phyloP scores from a whole-genome alignment of 83 land plant species.

The Isoetes engelmannii region DNA sequence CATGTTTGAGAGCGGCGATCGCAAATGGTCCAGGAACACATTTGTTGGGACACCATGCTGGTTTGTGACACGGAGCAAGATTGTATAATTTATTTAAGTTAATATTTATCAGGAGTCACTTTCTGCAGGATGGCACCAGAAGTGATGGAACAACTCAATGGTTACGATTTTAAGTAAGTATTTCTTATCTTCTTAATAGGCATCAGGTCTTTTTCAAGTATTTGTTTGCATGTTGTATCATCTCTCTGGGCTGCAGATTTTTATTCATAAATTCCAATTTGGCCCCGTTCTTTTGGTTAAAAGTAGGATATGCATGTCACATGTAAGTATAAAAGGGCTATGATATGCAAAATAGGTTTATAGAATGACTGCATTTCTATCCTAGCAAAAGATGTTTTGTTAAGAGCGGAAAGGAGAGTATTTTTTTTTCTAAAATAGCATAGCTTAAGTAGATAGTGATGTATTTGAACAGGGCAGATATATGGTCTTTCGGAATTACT shows the following conservation, averaged over 20 bases:
- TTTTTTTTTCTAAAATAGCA: background rate
- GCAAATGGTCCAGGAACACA: conserved; percentile 7
- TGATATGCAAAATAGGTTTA: background rate
- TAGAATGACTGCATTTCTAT: background rate
- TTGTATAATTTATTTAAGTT: background rate
- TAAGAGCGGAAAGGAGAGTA: too few species aligned
- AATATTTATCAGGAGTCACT: background rate
- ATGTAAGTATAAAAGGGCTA: background rate
- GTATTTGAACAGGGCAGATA: conserved; percentile 10
- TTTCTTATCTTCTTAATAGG: background rate
- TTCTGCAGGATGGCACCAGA: conserved; percentile 16
- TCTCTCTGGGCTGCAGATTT: too few species aligned
- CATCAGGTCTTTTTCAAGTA: background rate
- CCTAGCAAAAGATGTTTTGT: too few species aligned
- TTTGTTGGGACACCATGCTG: conserved; percentile 15
- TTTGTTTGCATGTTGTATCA: background rate
- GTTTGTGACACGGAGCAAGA: background rate
- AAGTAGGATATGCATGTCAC: background rate
- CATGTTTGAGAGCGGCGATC: conserved; percentile 14
- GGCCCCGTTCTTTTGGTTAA: too few species aligned
- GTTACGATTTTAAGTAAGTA: conserved; percentile 14
- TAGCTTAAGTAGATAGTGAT: background rate
- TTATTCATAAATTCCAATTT: too few species aligned
- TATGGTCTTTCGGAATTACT: conserved; percentile 13
- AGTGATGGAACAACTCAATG: conserved; percentile 9